Evolutionary conservation across 352 stramenopile genomes (phyloP).

Genomic region (Pythium folliculosum): DNA sequence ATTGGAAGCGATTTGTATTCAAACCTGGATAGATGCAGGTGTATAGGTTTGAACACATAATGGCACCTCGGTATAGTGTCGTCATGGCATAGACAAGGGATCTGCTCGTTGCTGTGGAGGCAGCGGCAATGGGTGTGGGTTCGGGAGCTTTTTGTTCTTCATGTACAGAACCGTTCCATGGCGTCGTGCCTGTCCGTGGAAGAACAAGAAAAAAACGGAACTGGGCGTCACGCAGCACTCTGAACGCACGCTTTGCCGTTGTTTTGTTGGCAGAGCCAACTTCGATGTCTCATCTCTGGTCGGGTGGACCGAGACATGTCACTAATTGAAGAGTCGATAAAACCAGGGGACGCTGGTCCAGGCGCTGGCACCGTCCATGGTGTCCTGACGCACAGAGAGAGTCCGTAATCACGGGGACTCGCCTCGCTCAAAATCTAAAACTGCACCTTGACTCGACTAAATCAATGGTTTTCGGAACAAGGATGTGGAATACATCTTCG

Average conservation of each 20-base stretch:
- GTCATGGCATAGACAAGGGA: too few species aligned
- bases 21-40: too few species aligned
- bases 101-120: too few species aligned
- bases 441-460: neutral
- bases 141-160: too few species aligned
- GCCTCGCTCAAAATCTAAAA: neutral
- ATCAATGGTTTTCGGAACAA: neutral
- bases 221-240: neutral
- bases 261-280: neutral
- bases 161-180: neutral
- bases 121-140: too few species aligned
- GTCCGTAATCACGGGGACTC: conserved; percentile 15
- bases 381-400: neutral
- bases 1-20: too few species aligned
- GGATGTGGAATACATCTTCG: neutral
- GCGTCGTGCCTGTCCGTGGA: too few species aligned
- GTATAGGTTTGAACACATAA: too few species aligned
- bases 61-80: too few species aligned
- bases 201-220: neutral
- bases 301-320: conserved; percentile 27
- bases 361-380: neutral
- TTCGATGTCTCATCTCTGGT: conserved; percentile 36
- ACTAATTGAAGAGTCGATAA: conserved; percentile 15
- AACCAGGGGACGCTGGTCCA: neutral
- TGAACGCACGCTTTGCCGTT: neutral